phyloP scores from a whole-genome alignment of 2,329 filamentous ascomycete genomes.

The Monosporascus ibericus region DNA sequence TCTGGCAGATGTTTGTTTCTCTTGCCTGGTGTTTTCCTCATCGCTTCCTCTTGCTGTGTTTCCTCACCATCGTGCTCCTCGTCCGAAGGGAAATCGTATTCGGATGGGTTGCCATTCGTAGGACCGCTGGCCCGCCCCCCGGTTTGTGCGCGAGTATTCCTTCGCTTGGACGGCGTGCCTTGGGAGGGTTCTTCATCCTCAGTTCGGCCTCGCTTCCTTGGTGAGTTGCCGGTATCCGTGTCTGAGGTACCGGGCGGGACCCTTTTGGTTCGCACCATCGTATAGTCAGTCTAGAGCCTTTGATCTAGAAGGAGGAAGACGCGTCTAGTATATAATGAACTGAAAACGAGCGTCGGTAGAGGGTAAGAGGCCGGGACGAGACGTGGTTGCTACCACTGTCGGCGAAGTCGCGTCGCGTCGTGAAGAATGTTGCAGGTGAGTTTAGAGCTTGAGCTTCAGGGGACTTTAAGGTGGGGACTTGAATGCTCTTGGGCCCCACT shows the following conservation, averaged over 20 bases:
- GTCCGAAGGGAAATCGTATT: conserved; percentile 24
- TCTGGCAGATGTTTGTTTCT: conserved; percentile 6
- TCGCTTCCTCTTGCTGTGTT: background rate
- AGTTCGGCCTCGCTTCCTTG: conserved; percentile 17
- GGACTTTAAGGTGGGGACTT: background rate
- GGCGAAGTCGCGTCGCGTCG: background rate
- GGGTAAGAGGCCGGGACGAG: background rate
- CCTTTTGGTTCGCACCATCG: conserved; percentile 20
- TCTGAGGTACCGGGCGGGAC: conserved; percentile 11
- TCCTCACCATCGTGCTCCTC: conserved; percentile 8
- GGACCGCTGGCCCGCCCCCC: background rate
- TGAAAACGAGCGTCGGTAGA: too few species aligned
- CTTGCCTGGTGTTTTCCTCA: conserved; percentile 16
- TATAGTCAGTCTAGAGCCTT: conserved; percentile 1
- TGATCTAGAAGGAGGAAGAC: background rate
- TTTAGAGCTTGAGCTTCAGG: background rate
- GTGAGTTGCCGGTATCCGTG: conserved; percentile 6
- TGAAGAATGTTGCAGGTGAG: background rate
- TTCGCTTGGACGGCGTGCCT: conserved; percentile 13
- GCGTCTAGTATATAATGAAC: too few species aligned
- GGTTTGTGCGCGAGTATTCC: conserved; percentile 3
- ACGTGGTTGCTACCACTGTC: background rate
- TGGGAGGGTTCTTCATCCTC: conserved; percentile 9
- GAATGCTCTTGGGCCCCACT: background rate
- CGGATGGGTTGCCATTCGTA: conserved; percentile 9